phyloP scores from a whole-genome alignment of 331 rosid genomes.

The Quercus tomentella region DNA sequence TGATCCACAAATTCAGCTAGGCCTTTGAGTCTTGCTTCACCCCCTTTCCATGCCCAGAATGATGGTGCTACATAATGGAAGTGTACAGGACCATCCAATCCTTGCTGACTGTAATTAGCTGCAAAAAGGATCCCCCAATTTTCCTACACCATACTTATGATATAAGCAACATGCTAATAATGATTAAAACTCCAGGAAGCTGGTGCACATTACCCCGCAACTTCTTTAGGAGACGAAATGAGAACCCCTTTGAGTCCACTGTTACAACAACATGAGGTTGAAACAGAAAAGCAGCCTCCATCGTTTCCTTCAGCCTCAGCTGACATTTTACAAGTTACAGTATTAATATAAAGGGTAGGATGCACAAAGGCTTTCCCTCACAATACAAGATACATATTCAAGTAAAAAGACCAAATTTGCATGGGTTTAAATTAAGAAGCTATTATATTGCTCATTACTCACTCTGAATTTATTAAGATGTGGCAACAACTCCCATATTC shows the following conservation, averaged over 20 bases:
- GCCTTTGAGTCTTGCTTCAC: slow-evolving; percentile 79
- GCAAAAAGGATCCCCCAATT: slow-evolving; percentile 54
- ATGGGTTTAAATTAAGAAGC: not conserved
- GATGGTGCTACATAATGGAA: slow-evolving; percentile 93
- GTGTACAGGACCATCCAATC: slow-evolving; percentile 48
- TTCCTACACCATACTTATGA: slow-evolving; percentile 28
- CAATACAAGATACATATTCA: not conserved
- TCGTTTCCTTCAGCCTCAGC: slow-evolving; percentile 70
- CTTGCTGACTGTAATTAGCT: slow-evolving; percentile 56
- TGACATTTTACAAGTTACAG: slow-evolving; percentile 25
- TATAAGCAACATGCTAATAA: slow-evolving; percentile 18
- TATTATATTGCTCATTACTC: slow-evolving; percentile 30
- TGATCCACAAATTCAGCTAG: slow-evolving; percentile 76
- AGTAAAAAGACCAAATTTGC: not conserved
- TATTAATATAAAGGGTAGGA: not conserved
- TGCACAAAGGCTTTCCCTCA: not conserved
- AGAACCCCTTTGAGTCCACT: slow-evolving; percentile 85
- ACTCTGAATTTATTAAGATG: slow-evolving; percentile 65
- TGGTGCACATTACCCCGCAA: slow-evolving; percentile 60
- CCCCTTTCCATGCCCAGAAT: slow-evolving; percentile 99
- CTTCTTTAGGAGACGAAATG: slow-evolving; percentile 76
- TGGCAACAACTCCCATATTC: slow-evolving; percentile 86
- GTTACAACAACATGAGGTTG: slow-evolving; percentile 83
- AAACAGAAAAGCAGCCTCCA: slow-evolving; percentile 69
- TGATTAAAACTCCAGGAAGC: slow-evolving; percentile 21